Evolutionary conservation across 73 alveolate species (phyloP).

Genomic region (Stentor coeruleus): DNA sequence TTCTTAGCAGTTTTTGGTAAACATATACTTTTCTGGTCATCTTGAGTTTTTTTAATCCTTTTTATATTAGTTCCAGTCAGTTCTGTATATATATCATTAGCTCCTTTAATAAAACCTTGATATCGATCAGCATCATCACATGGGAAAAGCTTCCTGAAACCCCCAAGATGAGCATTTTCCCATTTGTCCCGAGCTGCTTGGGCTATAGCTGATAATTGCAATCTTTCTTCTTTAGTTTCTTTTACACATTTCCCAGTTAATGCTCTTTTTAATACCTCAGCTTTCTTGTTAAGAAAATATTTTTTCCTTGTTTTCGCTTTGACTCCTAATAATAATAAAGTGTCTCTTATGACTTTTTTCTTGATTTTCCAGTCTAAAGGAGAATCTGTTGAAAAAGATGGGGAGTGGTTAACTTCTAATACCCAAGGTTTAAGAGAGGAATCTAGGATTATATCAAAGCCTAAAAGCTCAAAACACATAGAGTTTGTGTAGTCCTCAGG

Average conservation of each 20-base stretch:
- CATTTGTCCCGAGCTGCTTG: slow-evolving; percentile 36
- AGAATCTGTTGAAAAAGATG: slow-evolving; percentile 48
- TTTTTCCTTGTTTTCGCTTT: slow-evolving; percentile 27
- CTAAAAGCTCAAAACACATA: slow-evolving; percentile 57
- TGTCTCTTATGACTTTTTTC: slow-evolving; percentile 24
- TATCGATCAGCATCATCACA: slow-evolving; percentile 24
- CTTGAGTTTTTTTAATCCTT: not conserved
- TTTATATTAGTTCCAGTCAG: not conserved
- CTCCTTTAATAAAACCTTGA: not conserved
- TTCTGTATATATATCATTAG: not conserved
- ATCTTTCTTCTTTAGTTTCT: slow-evolving; percentile 39
- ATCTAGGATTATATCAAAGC: slow-evolving; percentile 47
- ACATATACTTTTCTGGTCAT: too few relatives aligned
- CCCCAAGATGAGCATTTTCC: slow-evolving; percentile 41
- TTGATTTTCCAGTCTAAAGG: slow-evolving; percentile 42
- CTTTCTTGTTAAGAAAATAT: not conserved
- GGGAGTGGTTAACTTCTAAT: slow-evolving; percentile 49
- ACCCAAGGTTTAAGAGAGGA: slow-evolving; percentile 34
- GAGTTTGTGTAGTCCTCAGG: slow-evolving; percentile 40
- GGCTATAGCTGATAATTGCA: slow-evolving; percentile 15
- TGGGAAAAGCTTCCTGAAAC: slow-evolving; percentile 34
- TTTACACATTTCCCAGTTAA: slow-evolving; percentile 28
- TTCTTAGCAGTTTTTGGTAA: too few relatives aligned
- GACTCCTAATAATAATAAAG: slow-evolving; percentile 32
- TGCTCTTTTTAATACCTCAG: slow-evolving; percentile 32